Evolutionary conservation across 108 stramenopile genomes (phyloP).

Genomic region (Bacterosira constricta): DNA sequence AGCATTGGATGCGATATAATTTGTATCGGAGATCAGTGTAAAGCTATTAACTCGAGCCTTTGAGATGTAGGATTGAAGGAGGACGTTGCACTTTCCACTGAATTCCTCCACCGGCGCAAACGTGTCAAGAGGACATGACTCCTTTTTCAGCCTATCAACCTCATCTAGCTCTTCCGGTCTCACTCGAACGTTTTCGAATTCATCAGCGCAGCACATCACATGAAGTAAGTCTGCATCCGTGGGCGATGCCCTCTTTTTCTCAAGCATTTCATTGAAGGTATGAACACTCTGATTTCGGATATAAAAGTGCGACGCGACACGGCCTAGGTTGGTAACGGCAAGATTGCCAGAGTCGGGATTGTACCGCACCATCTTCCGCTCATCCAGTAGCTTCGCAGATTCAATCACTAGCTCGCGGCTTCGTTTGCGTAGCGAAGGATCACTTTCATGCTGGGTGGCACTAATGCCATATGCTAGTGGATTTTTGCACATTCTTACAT

Average conservation of each 20-base stretch:
- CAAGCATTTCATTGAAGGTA: conserved; percentile 89
- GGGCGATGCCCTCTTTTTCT: conserved; percentile 45
- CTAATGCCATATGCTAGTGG: conserved; percentile 95
- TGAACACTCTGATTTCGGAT: conserved; percentile 95
- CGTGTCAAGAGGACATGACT: conserved; percentile 59
- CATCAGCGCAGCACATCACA: conserved; percentile 89
- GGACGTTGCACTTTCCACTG: conserved; percentile 90
- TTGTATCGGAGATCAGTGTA: conserved; percentile 95
- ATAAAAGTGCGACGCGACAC: conserved; percentile 98
- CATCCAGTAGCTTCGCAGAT: conserved; percentile 85
- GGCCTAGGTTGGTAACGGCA: conserved; percentile 91
- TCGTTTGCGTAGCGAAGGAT: conserved; percentile 69
- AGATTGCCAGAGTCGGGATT: conserved; percentile 87
- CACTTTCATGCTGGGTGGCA: conserved; percentile 70
- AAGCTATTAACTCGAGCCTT: conserved; percentile 77
- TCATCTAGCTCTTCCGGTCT: conserved; percentile 95
- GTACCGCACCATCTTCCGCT: conserved; percentile 89
- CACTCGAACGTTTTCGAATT: conserved; percentile 95
- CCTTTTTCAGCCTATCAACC: conserved; percentile 63
- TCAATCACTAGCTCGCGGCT: conserved; percentile 75
- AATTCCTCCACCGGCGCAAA: conserved; percentile 72
- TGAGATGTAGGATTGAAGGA: conserved; percentile 93
- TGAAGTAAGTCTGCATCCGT: conserved; percentile 85
- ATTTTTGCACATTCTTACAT: conserved; percentile 94
- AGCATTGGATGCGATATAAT: conserved; percentile 97